These are phyloP conservation scores for Oidiodendron maius DNA, from an alignment of 495 filamentous ascomycete species.

Conservation along the genomic window DNA sequence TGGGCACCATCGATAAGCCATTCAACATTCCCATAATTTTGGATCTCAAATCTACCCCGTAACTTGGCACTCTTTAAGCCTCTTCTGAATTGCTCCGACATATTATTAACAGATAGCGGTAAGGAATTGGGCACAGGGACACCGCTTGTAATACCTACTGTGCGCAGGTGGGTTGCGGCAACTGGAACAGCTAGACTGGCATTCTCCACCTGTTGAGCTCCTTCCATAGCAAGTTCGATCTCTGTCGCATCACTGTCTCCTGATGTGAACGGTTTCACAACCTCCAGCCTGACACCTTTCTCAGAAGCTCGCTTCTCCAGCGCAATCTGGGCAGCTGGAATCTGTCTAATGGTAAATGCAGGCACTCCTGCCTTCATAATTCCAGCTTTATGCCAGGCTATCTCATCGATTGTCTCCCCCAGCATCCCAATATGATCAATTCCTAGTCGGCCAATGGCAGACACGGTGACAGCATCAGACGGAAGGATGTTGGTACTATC, in stretches of 20 bases:
- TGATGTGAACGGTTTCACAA: slow-evolving; percentile 2
- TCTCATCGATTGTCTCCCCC: slow-evolving; percentile 79
- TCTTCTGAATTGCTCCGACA: slow-evolving; percentile 22
- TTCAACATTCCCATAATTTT: slow-evolving; percentile 40
- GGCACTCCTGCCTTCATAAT: slow-evolving; percentile 73
- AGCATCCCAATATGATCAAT: slow-evolving; percentile 87
- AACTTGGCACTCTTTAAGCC: slow-evolving; percentile 35
- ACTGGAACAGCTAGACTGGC: slow-evolving; percentile 76
- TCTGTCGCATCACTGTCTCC: neutral
- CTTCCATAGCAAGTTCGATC: slow-evolving; percentile 59
- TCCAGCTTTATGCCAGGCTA: slow-evolving; percentile 96
- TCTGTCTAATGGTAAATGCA: slow-evolving; percentile 75
- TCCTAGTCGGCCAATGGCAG: slow-evolving; percentile 76
- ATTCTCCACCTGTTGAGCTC: slow-evolving; percentile 80
- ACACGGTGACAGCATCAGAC: slow-evolving; percentile 53
- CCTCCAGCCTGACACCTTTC: slow-evolving; percentile 37
- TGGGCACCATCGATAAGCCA: slow-evolving; percentile 94
- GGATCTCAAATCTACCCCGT: slow-evolving; percentile 39
- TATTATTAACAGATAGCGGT: neutral
- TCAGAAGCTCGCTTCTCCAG: slow-evolving; percentile 64
- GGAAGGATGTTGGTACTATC: slow-evolving; percentile 85
- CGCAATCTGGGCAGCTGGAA: slow-evolving; percentile 57
- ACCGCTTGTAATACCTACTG: slow-evolving; percentile 69
- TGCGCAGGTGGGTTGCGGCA: slow-evolving; percentile 53
- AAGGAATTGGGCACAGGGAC: slow-evolving; percentile 45